Conservation (phyloP, 441 rosid genomes). For the Manihot esculenta region DNA sequence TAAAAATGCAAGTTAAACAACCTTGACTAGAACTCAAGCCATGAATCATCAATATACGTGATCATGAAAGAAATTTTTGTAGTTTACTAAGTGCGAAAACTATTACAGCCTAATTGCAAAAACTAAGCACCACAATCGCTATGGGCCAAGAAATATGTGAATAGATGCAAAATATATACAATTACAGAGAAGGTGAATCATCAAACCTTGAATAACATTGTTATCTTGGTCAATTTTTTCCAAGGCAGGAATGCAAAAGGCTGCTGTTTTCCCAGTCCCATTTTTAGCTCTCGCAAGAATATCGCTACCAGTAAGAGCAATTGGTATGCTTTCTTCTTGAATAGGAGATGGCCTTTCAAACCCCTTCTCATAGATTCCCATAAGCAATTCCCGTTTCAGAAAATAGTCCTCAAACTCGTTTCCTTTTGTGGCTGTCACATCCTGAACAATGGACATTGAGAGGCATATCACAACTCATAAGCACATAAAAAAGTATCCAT, state of each 20-base stretch:
- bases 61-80: neutral
- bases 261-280: slow-evolving; percentile 98
- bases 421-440: slow-evolving; percentile 98
- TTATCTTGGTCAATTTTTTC: slow-evolving; percentile 96
- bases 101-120: neutral
- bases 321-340: slow-evolving; percentile 98
- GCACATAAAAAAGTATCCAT: neutral
- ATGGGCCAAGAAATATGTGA: neutral
- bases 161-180: neutral
- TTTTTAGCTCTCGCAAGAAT: slow-evolving; percentile 98
- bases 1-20: no score
- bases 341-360: slow-evolving; percentile 99
- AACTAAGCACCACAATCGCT: slow-evolving; percentile 5
- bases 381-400: slow-evolving; percentile 89
- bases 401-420: slow-evolving; percentile 98
- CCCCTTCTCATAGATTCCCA: slow-evolving; percentile 99
- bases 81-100: neutral
- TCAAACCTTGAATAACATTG: slow-evolving; percentile 89
- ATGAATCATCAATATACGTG: neutral
- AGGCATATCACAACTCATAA: neutral
- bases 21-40: no score
- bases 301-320: slow-evolving; percentile 97
- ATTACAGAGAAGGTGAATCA: neutral
- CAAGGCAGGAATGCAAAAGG: slow-evolving; percentile 94
- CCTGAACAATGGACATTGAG: slow-evolving; percentile 49